Evolutionary conservation across 352 stramenopile species (phyloP), one percentile per base, ranked within the genome.

Genomic region (Phytopythium montanum): DNA sequence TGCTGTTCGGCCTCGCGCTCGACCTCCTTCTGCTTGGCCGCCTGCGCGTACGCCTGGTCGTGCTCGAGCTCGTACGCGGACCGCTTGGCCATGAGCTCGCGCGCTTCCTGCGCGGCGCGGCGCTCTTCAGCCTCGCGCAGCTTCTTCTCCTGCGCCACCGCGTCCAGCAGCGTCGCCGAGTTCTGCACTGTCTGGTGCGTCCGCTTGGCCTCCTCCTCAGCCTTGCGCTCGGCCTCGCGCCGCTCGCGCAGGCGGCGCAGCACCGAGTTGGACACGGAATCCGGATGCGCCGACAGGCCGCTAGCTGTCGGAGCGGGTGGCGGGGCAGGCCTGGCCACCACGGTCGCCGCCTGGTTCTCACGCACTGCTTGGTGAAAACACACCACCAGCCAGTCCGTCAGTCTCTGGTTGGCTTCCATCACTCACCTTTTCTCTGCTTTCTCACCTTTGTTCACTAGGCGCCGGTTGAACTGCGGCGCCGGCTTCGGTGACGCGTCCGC

Each of bases 81-180:
- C 26, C 68, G 55, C 45, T 79, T 79, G 23, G 68, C 56, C 56
- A 81, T 79, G 12, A 60, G 55, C 26, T 73, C 61, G 14, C 73
- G 66, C 3, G 61, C 60, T 45, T 69, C 66, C 46, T 79, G 75
- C 1, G 66, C 73, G 5, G n/a, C 55, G 23, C 71, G 71, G 28
- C 74, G 74, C n/a, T 79, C 68, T 33, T 79, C 63, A 0, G 70
- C 64, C 18, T 79, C 68, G 9, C 66, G 73, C 28, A 71, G 53
- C 48, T 72, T 85, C 23, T 66, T 75, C 14, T 75, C 70, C 34
- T 88, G 75, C 19, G 76, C 62, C 2, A 75, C 76, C 5, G 70
- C 61, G 33, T 85, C 79, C 6, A 86, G 29, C 28, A 88, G 63
- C 4, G 79, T 75, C 60, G 81, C 70, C 8, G 74, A 78, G 64